Conservation (phyloP, 805 yeast species). For the Starmera quercuum region DNA sequence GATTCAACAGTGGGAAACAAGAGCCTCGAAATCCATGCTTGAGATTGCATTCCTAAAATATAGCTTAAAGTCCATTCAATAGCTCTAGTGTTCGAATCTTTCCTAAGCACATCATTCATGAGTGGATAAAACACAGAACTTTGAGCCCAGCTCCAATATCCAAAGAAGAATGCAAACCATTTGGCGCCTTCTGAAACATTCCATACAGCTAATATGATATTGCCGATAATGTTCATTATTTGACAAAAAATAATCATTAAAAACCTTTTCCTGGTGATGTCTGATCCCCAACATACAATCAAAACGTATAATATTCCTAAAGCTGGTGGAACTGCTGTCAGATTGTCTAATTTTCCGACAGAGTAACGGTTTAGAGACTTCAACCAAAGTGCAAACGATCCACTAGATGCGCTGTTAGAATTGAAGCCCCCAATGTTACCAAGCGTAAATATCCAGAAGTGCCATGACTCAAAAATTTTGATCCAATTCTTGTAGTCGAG, state of each 20-base stretch:
- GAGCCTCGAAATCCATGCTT: conserved; percentile 39
- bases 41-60: conserved; percentile 40
- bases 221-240: conserved; percentile 37
- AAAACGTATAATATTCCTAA: conserved; percentile 1
- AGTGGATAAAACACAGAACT: conserved; percentile 53
- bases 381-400: conserved; percentile 35
- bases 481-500: conserved; percentile 42
- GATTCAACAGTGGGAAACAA: conserved; percentile 40
- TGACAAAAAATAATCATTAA: conserved; percentile 34
- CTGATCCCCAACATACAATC: conserved; percentile 19
- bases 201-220: conserved; percentile 41
- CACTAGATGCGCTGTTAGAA: conserved; percentile 41
- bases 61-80: conserved; percentile 42
- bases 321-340: conserved; percentile 34
- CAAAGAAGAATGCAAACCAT: conserved; percentile 44
- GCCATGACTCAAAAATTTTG: conserved; percentile 44
- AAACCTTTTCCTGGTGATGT: conserved; percentile 32
- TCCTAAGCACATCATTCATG: conserved; percentile 49
- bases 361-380: conserved; percentile 30
- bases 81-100: conserved; percentile 43
- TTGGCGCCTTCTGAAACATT: conserved; percentile 39
- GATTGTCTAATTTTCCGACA: conserved; percentile 29
- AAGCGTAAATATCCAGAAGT: conserved; percentile 41
- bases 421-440: conserved; percentile 53
- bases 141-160: conserved; percentile 41